These are phyloP conservation scores for Pyrenula massariospora DNA, from an alignment of 495 filamentous ascomycete genomes.

Conservation along the genomic window DNA sequence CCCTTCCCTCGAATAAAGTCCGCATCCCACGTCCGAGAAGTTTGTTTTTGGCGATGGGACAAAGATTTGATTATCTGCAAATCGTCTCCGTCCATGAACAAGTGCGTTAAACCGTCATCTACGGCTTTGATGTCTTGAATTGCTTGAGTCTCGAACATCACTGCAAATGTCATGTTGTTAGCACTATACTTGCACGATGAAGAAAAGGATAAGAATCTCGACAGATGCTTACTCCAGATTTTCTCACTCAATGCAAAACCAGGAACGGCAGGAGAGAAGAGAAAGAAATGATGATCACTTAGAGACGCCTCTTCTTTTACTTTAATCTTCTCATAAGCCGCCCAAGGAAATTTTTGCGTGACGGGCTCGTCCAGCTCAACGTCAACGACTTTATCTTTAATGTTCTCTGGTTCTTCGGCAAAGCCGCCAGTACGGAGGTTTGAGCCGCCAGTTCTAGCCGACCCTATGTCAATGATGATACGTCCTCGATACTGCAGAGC, in stretches of 20 bases:
- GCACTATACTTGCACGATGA: not conserved
- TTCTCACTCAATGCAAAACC: not conserved
- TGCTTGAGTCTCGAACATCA: not conserved
- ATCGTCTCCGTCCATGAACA: not conserved
- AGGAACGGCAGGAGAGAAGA: not conserved
- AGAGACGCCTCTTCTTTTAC: not conserved
- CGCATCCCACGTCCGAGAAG: constrained; percentile 1
- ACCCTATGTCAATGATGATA: not conserved
- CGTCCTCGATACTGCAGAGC: not conserved
- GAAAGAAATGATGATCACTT: not conserved
- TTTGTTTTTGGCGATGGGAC: not conserved
- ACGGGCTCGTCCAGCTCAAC: not conserved
- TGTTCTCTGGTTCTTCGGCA: not conserved
- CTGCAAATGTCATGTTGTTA: not conserved
- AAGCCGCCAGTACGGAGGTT: not conserved
- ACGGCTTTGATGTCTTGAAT: not conserved
- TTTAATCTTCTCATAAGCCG: not conserved
- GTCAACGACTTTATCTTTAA: not conserved
- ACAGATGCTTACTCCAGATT: not conserved
- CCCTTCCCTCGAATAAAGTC: constrained; percentile 14
- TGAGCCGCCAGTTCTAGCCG: not conserved
- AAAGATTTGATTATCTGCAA: not conserved
- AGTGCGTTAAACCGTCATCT: not conserved
- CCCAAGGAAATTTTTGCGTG: not conserved
- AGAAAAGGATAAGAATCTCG: not conserved